Evolutionary conservation across 768 basidiomycete species (phyloP).

Genomic region (Termitomyces eurrhizus): DNA sequence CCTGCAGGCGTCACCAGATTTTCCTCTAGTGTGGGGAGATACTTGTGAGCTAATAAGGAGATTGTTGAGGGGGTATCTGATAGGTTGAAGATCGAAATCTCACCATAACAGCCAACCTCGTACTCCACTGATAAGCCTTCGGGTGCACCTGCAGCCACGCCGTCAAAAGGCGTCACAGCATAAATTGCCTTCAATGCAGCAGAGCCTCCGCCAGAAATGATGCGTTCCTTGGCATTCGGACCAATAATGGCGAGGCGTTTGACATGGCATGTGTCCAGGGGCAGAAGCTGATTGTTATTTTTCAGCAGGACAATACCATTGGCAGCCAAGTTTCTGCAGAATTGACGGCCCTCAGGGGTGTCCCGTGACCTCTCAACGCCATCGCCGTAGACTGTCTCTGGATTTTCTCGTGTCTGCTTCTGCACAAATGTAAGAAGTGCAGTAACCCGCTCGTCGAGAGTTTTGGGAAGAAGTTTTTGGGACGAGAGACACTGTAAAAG

Average conservation of each 20-base stretch:
- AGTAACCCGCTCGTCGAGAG: conserved; percentile 47
- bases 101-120: conserved; percentile 63
- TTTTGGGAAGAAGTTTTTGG: conserved; percentile 44
- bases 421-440: conserved; percentile 56
- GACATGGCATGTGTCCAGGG: conserved; percentile 34
- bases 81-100: conserved; percentile 13
- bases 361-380: conserved; percentile 54
- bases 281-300: conserved; percentile 55
- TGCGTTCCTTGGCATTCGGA: conserved; percentile 59
- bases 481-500: conserved; percentile 32
- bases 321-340: conserved; percentile 54
- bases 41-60: conserved; percentile 52
- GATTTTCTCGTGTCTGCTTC: conserved; percentile 49
- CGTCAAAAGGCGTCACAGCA: conserved; percentile 60
- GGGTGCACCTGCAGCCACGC: conserved; percentile 47
- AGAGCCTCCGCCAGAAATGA: conserved; percentile 77
- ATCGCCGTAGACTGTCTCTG: conserved; percentile 60
- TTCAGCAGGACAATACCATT: conserved; percentile 66
- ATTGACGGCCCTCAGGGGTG: conserved; percentile 44
- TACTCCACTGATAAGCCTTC: conserved; percentile 49
- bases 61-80: conserved; percentile 1
- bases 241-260: conserved; percentile 63
- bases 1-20: conserved; percentile 48
- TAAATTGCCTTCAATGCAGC: conserved; percentile 69
- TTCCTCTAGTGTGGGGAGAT: conserved; percentile 65